A percentile compares a stretch with the other conserved stretches of the same genome.
These are phyloP conservation scores for Suillus weaverae DNA, from an alignment of 768 basidiomycete genomes.

Conservation along the genomic window DNA sequence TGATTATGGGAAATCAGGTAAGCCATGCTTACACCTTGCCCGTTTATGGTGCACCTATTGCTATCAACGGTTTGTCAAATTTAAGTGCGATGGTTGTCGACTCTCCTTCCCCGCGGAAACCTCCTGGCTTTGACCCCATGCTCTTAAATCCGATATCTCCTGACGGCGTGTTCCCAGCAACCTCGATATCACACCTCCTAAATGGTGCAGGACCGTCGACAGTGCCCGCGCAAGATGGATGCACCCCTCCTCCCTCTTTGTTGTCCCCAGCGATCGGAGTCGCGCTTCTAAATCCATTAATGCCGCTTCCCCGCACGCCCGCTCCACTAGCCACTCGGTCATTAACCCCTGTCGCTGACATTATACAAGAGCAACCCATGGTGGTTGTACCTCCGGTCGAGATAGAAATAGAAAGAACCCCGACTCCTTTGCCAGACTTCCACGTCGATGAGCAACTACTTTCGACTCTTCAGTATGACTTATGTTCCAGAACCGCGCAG, in stretches of 20 bases:
- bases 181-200: slow-evolving; percentile 24
- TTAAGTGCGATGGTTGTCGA: slow-evolving; percentile 41
- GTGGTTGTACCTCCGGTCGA: slow-evolving; percentile 32
- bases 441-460: slow-evolving; percentile 55
- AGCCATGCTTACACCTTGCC: too few relatives aligned
- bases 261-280: background rate
- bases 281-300: background rate
- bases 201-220: slow-evolving; percentile 21
- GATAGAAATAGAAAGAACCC: slow-evolving; percentile 58
- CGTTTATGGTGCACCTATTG: background rate
- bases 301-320: background rate
- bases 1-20: too few relatives aligned
- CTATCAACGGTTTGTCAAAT: slow-evolving; percentile 9
- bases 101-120: slow-evolving; percentile 27
- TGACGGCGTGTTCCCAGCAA: slow-evolving; percentile 22
- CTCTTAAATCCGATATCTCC: slow-evolving; percentile 54
- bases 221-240: background rate
- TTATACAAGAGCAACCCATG: slow-evolving; percentile 17
- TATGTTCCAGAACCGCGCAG: slow-evolving; percentile 54
- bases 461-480: slow-evolving; percentile 43
- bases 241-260: background rate
- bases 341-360: background rate
- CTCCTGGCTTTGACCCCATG: slow-evolving; percentile 48
- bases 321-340: background rate
- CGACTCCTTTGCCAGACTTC: slow-evolving; percentile 80